phyloP scores from a whole-genome alignment of 1,139 yeast species.

The Lipomyces yarrowii region DNA sequence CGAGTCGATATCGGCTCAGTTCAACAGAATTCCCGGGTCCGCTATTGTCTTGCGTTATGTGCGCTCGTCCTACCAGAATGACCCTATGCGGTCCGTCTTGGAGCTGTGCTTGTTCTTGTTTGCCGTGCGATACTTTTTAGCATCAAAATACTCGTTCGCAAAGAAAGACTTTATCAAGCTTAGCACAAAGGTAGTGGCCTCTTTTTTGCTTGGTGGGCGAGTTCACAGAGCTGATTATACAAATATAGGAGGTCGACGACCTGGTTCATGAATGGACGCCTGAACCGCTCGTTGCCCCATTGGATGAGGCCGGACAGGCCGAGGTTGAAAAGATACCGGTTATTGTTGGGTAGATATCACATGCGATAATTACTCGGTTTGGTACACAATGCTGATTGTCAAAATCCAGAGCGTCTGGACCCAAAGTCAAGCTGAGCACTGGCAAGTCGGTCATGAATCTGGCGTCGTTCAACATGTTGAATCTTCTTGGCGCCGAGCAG shows the following conservation, averaged over 20 bases:
- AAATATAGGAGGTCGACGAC: constrained; percentile 66
- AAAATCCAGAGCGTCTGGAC: constrained; percentile 47
- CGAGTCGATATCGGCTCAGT: constrained; percentile 27
- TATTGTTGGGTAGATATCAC: constrained; percentile 50
- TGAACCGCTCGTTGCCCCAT: constrained; percentile 67
- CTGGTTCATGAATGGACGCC: constrained; percentile 91
- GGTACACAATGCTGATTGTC: not conserved
- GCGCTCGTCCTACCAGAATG: constrained; percentile 87
- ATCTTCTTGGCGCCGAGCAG: constrained; percentile 52
- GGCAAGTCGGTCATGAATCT: constrained; percentile 41
- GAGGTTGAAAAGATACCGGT: constrained; percentile 64
- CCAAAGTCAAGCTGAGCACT: constrained; percentile 49
- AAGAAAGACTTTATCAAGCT: constrained; percentile 71
- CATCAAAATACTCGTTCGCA: constrained; percentile 78
- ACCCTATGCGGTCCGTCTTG: constrained; percentile 84
- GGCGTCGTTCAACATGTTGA: constrained; percentile 59
- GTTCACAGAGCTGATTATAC: not conserved
- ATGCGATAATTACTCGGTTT: not conserved
- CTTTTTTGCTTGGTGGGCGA: too few species aligned
- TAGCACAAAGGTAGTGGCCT: constrained; percentile 44
- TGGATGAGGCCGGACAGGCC: constrained; percentile 60
- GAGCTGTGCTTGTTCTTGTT: constrained; percentile 79
- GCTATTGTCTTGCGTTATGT: constrained; percentile 73
- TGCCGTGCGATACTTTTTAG: constrained; percentile 80
- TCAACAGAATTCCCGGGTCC: constrained; percentile 71